Percentiles rank a stretch among this genome's conserved stretches.
Evolutionary conservation across 2,329 filamentous ascomycete species (phyloP).

Genomic region (Zymoseptoria crescenta): DNA sequence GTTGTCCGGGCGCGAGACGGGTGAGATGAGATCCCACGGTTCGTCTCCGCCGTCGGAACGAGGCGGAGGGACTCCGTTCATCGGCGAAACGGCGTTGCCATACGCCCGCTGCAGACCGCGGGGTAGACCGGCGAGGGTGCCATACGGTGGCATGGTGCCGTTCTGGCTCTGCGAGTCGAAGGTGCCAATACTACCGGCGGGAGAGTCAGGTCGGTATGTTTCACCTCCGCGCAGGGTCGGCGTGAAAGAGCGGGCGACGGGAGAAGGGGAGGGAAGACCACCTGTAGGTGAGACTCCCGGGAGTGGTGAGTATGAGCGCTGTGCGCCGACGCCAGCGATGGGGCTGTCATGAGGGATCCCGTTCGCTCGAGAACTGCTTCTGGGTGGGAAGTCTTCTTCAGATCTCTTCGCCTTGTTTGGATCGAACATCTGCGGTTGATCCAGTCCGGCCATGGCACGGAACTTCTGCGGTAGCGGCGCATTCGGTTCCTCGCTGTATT

Average conservation of each 20-base stretch:
- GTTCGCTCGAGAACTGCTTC: neutral
- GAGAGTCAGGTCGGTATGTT: neutral
- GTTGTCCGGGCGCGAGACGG: conserved; percentile 2
- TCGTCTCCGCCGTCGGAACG: conserved; percentile 10
- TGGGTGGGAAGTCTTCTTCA: neutral
- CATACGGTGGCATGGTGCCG: neutral
- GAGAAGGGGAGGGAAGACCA: neutral
- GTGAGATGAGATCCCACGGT: conserved; percentile 16
- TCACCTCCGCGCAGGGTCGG: neutral
- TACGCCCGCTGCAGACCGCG: conserved; percentile 26
- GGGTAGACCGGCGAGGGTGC: conserved; percentile 17
- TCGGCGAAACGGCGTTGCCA: conserved; percentile 22
- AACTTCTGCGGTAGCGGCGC: conserved; percentile 31
- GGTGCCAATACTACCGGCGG: neutral
- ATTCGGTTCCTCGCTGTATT: conserved; percentile 58
- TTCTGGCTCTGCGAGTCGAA: neutral
- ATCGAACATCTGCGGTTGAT: conserved; percentile 16
- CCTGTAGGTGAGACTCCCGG: neutral
- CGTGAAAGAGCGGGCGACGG: neutral
- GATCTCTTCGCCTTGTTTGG: neutral
- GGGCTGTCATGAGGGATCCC: neutral
- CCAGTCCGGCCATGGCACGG: conserved; percentile 30
- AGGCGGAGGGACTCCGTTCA: conserved; percentile 16
- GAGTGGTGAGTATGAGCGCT: neutral
- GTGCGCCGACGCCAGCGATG: neutral